Evolutionary conservation across 495 filamentous ascomycete genomes (phyloP), one percentile per base, ranked within the genome.

Genomic region (Copromyces sp.): DNA sequence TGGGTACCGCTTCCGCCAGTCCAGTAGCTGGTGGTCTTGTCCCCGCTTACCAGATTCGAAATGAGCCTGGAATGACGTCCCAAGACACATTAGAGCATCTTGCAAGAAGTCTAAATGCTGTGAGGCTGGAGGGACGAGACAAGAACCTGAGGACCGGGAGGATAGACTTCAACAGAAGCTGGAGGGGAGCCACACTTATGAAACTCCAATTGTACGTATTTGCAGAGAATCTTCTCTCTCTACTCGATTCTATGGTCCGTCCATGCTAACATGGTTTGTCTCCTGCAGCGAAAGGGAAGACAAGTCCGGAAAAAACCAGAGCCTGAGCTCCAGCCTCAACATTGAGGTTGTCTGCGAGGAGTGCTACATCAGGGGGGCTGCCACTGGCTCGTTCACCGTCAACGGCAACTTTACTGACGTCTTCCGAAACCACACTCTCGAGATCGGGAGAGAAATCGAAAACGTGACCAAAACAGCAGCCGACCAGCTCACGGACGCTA

Each of bases 341-440:
- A 74, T 85, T 24, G 78, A 84, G 73, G 83, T 88, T 61, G 80
- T 77, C 12, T 87, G 86, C 76, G 81, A 80, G 24, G 84, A 79
- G 44, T 88, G 86, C 73, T 89, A 88, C 72, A 76, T 86, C 73
- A 85, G 84, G 53, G 86, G 86, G 68, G 73, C 73, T 11, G 84
- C 82, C 12, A 85, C 76, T 5, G 81, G 83, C 12, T 72, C 79
- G 16, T 75, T 88, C 44, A 81, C 76, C 2, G 76, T 85, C 41
- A 75, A 79, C 20, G 78, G 79, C 39, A 81, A 85, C 41, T 78
- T 82, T 39, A 79, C 72, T 40, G 74, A 82, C 32, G 77, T 76
- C 35, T 70, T 86, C 42, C 39, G 77, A 2, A 79, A 81, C 40
- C 76, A 82, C 61, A 81, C 79, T 2, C 39, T 42, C 16, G 69